Evolutionary conservation across 1,284 basidiomycete genomes (phyloP).

Genomic region (Cutaneotrichosporon dermatis): DNA sequence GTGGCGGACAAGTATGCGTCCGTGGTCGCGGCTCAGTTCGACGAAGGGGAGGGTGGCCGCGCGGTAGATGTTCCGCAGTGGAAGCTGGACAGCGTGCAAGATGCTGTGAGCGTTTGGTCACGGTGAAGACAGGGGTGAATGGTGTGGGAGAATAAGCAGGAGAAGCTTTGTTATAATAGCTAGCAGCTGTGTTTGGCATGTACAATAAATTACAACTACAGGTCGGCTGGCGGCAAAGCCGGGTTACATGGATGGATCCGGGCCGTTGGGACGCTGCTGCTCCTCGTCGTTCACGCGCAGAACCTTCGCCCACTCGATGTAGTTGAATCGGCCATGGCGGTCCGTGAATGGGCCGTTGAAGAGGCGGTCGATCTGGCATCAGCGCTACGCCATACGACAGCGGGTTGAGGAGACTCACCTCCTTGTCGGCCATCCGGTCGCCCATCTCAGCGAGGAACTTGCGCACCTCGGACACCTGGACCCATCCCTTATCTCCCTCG

Average conservation of each 20-base stretch:
- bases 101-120: conserved; percentile 15
- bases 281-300: conserved; percentile 74
- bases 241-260: conserved; percentile 21
- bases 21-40: conserved; percentile 16
- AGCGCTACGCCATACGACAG: not conserved
- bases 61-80: conserved; percentile 11
- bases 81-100: conserved; percentile 28
- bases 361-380: conserved; percentile 71
- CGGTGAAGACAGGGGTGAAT: conserved; percentile 12
- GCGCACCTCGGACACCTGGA: conserved; percentile 75
- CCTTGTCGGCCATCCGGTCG: conserved; percentile 70
- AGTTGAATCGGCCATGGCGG: conserved; percentile 77
- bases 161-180: too few relatives aligned
- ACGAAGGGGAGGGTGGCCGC: conserved; percentile 2
- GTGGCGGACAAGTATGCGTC: conserved; percentile 22
- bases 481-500: conserved; percentile 74
- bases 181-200: too few relatives aligned
- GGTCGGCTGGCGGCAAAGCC: conserved; percentile 15
- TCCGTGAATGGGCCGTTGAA: conserved; percentile 80
- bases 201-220: not conserved
- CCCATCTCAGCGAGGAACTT: conserved; percentile 77
- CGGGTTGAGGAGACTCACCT: conserved; percentile 55
- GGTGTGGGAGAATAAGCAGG: too few relatives aligned
- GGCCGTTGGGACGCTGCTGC: conserved; percentile 25
- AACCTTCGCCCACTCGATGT: conserved; percentile 86